Percentiles rank a stretch among this genome's conserved stretches.
phyloP scores from a whole-genome alignment of 805 yeast species.

The Starmerella sp. region DNA sequence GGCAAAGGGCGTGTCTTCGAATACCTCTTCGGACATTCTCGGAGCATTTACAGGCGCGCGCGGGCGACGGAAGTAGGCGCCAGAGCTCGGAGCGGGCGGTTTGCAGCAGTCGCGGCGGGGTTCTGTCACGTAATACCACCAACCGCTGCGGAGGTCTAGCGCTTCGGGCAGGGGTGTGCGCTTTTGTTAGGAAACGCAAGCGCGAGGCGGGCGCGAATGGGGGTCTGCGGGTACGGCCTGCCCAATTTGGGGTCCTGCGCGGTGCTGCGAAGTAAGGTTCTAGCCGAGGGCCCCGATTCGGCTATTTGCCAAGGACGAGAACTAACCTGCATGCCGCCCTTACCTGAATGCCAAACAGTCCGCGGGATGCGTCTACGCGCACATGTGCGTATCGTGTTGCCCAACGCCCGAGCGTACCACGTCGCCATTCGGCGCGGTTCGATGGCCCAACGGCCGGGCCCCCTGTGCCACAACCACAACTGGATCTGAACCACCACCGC shows the following conservation, averaged over 20 bases:
- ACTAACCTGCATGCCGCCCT: not conserved
- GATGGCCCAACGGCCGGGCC: not conserved
- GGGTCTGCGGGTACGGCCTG: too few species aligned
- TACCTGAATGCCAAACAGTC: not conserved
- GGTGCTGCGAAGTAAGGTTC: not conserved
- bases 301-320: not conserved
- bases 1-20: conserved; percentile 27
- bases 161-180: too few species aligned
- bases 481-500: not conserved
- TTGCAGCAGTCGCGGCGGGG: not conserved
- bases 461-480: too few species aligned
- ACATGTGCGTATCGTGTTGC: too few species aligned
- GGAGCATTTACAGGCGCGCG: not conserved
- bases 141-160: not conserved
- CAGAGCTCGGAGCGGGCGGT: not conserved
- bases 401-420: not conserved
- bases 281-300: not conserved
- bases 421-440: not conserved
- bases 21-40: conserved; percentile 19
- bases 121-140: conserved; percentile 3
- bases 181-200: too few species aligned
- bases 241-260: too few species aligned
- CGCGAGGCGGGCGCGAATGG: too few species aligned
- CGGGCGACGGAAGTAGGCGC: not conserved
- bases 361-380: not conserved